Percentiles rank a stretch among this genome's conserved stretches.
Evolutionary conservation across 805 yeast genomes (phyloP).

Genomic region (Cephaloascus albidus): DNA sequence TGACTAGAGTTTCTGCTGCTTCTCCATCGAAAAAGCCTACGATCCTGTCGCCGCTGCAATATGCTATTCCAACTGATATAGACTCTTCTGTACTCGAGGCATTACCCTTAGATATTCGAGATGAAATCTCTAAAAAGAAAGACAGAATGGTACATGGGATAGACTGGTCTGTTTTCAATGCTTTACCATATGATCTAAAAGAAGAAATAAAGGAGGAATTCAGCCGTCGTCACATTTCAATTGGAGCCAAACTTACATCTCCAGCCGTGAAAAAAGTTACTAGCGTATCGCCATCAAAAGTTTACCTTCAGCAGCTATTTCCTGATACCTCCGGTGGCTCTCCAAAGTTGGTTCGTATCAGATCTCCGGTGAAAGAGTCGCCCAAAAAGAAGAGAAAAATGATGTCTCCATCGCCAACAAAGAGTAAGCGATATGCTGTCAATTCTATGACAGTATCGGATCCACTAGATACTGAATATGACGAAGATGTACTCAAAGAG

Average conservation of each 20-base stretch:
- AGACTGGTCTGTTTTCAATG: constrained; percentile 57
- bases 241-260: constrained; percentile 8
- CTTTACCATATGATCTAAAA: constrained; percentile 58
- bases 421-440: constrained; percentile 2
- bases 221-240: constrained; percentile 22
- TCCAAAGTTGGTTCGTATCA: constrained; percentile 20
- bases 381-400: constrained; percentile 5
- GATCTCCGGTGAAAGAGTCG: constrained; percentile 14
- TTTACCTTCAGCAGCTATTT: constrained; percentile 24
- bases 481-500: constrained; percentile 24
- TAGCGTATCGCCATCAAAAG: constrained; percentile 10
- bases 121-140: constrained; percentile 7
- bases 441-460: constrained; percentile 2
- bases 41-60: constrained; percentile 5
- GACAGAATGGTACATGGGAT: constrained; percentile 21
- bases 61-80: constrained; percentile 14
- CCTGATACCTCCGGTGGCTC: constrained; percentile 20
- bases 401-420: constrained; percentile 7
- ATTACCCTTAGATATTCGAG: constrained; percentile 9
- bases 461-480: constrained; percentile 23
- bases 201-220: constrained; percentile 50
- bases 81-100: constrained; percentile 14
- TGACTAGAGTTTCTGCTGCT: not conserved
- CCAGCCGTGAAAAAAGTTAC: constrained; percentile 9
- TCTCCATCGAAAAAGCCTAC: constrained; percentile 16